A percentile compares a stretch with the other conserved stretches of the same genome.
These are phyloP conservation scores for Paramecium sexaurelia DNA, from an alignment of 73 alveolate species.

Conservation along the genomic window DNA sequence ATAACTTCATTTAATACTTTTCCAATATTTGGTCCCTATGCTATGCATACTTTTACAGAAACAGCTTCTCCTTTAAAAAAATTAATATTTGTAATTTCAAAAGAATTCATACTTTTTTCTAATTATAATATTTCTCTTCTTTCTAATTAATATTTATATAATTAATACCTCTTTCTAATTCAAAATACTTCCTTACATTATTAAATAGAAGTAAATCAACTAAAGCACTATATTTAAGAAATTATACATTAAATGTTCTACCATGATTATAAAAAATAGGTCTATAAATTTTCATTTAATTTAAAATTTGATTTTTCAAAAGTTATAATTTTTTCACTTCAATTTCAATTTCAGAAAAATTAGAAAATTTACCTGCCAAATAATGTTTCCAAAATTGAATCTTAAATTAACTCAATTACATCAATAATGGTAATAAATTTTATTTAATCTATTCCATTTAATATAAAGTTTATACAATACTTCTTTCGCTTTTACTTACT, in stretches of 20 bases:
- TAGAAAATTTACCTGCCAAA: neutral
- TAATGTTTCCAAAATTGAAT: neutral
- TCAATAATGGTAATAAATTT: neutral
- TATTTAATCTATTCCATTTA: conserved; percentile 37
- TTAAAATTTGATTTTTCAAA: neutral
- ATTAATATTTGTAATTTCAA: conserved; percentile 25
- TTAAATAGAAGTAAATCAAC: neutral
- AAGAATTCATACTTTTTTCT: conserved; percentile 25
- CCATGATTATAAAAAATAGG: conserved; percentile 16
- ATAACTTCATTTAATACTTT: neutral
- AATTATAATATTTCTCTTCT: neutral
- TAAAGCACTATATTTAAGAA: neutral
- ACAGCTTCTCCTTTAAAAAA: conserved; percentile 33
- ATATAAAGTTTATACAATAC: conserved; percentile 24
- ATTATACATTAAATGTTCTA: conserved; percentile 11
- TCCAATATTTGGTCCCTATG: conserved; percentile 34
- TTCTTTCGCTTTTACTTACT: conserved; percentile 42
- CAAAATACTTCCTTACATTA: conserved; percentile 32
- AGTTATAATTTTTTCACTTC: neutral
- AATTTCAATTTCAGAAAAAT: neutral
- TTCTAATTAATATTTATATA: neutral
- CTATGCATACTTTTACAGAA: conserved; percentile 1
- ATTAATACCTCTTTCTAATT: neutral
- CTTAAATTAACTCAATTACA: neutral
- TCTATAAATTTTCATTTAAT: neutral